Percentiles rank a stretch among this genome's conserved stretches.
Evolutionary conservation across 805 yeast genomes (phyloP).

Genomic region (Lachancea nothofagi): DNA sequence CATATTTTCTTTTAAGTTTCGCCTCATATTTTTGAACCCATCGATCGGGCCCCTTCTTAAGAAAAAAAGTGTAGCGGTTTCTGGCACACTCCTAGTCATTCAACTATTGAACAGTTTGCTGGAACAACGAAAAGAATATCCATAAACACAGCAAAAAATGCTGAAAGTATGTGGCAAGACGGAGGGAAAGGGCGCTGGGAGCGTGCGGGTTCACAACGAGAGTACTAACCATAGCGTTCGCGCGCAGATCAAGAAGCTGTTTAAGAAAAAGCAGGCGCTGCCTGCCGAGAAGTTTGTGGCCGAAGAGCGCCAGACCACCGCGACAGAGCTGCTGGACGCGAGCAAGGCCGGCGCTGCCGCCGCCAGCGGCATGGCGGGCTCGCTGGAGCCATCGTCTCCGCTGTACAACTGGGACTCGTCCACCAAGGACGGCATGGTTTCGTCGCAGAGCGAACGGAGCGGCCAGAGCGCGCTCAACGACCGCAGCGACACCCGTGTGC

Average conservation of each 20-base stretch:
- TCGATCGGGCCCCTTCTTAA: constrained; percentile 3
- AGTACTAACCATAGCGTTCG: background rate
- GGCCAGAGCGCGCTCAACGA: constrained; percentile 5
- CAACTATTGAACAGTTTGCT: background rate
- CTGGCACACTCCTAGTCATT: background rate
- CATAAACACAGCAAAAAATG: background rate
- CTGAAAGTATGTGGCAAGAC: constrained; percentile 1
- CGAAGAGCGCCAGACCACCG: constrained; percentile 6
- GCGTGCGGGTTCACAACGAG: background rate
- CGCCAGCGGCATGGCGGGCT: too few species aligned
- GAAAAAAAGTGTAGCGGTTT: background rate
- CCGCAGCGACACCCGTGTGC: constrained; percentile 9
- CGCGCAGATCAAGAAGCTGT: constrained; percentile 16
- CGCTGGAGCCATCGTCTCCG: constrained; percentile 1
- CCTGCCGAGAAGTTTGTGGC: constrained; percentile 6
- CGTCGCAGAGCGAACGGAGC: background rate
- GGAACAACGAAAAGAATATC: background rate
- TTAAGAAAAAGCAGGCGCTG: constrained; percentile 17
- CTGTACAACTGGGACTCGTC: constrained; percentile 4
- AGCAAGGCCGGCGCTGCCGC: constrained; percentile 3
- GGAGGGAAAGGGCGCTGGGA: background rate
- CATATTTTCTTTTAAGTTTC: too few species aligned
- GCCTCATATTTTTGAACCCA: too few species aligned
- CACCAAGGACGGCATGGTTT: background rate
- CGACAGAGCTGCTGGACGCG: constrained; percentile 2